phyloP scores from a whole-genome alignment of 345 rosid genomes.

The Eucalyptus regnans region DNA sequence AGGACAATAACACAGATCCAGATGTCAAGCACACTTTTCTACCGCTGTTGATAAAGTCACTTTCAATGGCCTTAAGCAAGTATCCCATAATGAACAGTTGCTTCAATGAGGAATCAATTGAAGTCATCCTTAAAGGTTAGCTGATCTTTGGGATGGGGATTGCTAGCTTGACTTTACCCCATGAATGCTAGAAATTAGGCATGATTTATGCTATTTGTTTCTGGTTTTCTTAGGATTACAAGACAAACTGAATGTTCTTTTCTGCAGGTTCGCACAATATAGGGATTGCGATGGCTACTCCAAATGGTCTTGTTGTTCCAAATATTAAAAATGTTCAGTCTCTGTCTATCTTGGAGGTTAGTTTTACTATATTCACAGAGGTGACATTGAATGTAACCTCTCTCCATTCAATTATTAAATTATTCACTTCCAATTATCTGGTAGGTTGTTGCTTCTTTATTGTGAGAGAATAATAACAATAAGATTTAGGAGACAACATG shows the following conservation, averaged over 20 bases:
- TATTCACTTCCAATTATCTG: neutral
- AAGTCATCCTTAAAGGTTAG: conserved; percentile 64
- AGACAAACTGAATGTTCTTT: neutral
- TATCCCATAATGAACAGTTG: conserved; percentile 81
- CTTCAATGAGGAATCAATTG: conserved; percentile 66
- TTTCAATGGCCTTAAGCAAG: conserved; percentile 71
- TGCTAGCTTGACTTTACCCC: neutral
- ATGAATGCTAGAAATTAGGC: neutral
- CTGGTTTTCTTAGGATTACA: neutral
- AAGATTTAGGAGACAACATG: neutral
- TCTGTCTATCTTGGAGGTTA: conserved; percentile 65
- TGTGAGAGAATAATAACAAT: neutral
- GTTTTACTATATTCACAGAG: neutral
- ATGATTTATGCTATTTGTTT: neutral
- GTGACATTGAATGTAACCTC: neutral
- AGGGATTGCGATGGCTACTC: conserved; percentile 96
- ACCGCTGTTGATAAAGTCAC: conserved; percentile 70
- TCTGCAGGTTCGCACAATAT: conserved; percentile 74
- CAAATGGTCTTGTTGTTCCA: conserved; percentile 80
- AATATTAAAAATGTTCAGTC: conserved; percentile 86
- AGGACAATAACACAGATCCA: conserved; percentile 53
- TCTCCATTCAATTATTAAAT: neutral
- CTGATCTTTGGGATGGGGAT: neutral
- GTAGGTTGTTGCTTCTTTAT: neutral
- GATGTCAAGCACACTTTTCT: conserved; percentile 76